phyloP scores from a whole-genome alignment of 139 green algal genomes.

The Microglena sp. region DNA sequence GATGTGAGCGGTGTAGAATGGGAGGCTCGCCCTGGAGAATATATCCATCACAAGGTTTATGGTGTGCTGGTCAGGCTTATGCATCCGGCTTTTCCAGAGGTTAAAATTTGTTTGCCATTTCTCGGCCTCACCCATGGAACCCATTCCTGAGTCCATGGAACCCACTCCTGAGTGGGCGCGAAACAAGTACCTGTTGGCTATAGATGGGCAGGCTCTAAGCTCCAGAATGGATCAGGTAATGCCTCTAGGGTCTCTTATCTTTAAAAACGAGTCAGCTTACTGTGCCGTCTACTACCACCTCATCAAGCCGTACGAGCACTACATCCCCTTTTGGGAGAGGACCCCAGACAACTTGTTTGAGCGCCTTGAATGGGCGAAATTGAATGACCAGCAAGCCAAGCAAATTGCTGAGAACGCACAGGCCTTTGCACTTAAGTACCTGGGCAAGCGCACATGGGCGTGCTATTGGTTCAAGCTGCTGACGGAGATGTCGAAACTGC shows the following conservation, averaged over 20 bases:
- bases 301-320: conserved; percentile 12
- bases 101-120: too few species aligned
- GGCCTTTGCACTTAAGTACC: conserved; percentile 9
- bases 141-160: too few species aligned
- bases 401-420: neutral
- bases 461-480: conserved; percentile 17
- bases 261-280: conserved; percentile 26
- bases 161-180: too few species aligned
- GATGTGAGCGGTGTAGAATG: too few species aligned
- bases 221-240: conserved; percentile 24
- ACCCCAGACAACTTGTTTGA: conserved; percentile 4
- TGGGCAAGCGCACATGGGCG: conserved; percentile 9
- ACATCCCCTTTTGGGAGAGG: conserved; percentile 13
- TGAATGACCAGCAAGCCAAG: conserved; percentile 8
- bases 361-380: conserved; percentile 8
- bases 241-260: conserved; percentile 19
- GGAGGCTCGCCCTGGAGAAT: too few species aligned
- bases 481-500: conserved; percentile 9
- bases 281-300: conserved; percentile 25
- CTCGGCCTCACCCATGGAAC: too few species aligned
- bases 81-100: too few species aligned
- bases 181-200: conserved; percentile 18
- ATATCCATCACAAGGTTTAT: too few species aligned
- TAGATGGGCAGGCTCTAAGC: conserved; percentile 17
- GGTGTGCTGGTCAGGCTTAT: too few species aligned